Base-by-base conservation (phyloP, 257 asterid genomes). In the Nemophila menziesii region DNA sequence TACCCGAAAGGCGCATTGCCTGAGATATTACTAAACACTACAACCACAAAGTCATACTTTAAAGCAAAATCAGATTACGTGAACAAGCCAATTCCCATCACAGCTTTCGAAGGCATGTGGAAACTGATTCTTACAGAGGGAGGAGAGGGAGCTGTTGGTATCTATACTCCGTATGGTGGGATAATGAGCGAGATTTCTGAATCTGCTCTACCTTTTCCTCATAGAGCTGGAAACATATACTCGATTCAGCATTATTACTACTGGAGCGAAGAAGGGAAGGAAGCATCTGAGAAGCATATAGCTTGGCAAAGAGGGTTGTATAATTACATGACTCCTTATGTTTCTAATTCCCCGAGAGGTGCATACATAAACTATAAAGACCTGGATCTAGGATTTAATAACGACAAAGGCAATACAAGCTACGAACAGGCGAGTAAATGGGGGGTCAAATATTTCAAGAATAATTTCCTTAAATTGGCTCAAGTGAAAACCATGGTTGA, bases 51-150 rank as follows among this genome's bases (percentile, higher is more conserved):
- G 5, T 0, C 19, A 0, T 58, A 52, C 20, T 62, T 22, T 43
- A 69, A 73, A 41, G 67, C 61, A 4, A 73, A 69, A 44, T 73
- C 81, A 0, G 75, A 70, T 20, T 74, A 48, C 11, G 73, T 70
- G 19, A 34, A 16, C 10, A 8, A 55, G 1, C 73, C 68, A 8
- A 70, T 70, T 19, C 52, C 82, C 1, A 8, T 11, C 10, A 4
- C 18, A 2, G 78, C 73, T 0, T 39, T 70, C 0, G 46, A 52
- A 51, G 63, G 60, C 11, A 57, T 70, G 20, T 74, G 78, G 78
- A 22, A 22, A 8, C 55, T 57, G 10, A 56, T 74, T 0, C 15
- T 52, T 5, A 15, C 26, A 24, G 29, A 43, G 15, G 34, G 33
- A 20, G 49, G 14, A 2, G 43, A 23, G 3, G 11, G 10, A 15